Conservation (phyloP, 2,329 filamentous ascomycete species). For the Fusarium floridanum region DNA sequence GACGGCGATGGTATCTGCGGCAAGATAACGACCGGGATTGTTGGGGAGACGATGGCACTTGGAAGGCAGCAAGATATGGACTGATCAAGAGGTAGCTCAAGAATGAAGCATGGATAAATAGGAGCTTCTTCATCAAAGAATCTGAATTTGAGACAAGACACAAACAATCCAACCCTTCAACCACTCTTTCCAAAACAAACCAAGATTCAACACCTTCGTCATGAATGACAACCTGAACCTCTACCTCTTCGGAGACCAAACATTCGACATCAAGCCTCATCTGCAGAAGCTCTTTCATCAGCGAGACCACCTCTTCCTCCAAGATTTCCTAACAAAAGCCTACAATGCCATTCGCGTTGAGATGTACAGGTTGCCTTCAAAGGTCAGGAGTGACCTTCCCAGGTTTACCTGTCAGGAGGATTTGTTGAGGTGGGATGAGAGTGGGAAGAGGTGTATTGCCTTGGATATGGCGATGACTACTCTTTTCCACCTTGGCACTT, state of each 20-base stretch:
- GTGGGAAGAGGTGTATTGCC: constrained; percentile 33
- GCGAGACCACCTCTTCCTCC: constrained; percentile 39
- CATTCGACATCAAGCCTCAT: constrained; percentile 35
- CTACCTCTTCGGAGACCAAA: constrained; percentile 40
- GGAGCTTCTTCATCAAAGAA: not conserved
- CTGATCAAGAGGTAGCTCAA: not conserved
- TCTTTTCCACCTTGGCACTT: constrained; percentile 35
- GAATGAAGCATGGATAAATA: constrained; percentile 6
- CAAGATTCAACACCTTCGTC: constrained; percentile 39
- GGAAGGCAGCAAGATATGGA: not conserved
- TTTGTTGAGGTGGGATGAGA: constrained; percentile 34
- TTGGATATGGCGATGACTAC: constrained; percentile 42
- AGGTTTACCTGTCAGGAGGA: constrained; percentile 38
- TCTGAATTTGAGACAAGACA: not conserved
- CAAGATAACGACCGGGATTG: not conserved
- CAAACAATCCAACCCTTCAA: constrained; percentile 27
- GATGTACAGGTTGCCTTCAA: constrained; percentile 28
- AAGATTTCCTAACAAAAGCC: constrained; percentile 33
- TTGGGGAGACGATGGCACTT: not conserved
- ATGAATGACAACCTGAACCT: constrained; percentile 27
- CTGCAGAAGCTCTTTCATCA: constrained; percentile 31
- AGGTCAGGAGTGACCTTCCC: constrained; percentile 31
- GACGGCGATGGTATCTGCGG: not conserved
- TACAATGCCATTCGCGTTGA: constrained; percentile 35
- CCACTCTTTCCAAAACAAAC: constrained; percentile 5